A percentile compares a stretch with the other conserved stretches of the same genome.
phyloP scores from a whole-genome alignment of 352 stramenopile genomes.

The Blastocystis hominis region DNA sequence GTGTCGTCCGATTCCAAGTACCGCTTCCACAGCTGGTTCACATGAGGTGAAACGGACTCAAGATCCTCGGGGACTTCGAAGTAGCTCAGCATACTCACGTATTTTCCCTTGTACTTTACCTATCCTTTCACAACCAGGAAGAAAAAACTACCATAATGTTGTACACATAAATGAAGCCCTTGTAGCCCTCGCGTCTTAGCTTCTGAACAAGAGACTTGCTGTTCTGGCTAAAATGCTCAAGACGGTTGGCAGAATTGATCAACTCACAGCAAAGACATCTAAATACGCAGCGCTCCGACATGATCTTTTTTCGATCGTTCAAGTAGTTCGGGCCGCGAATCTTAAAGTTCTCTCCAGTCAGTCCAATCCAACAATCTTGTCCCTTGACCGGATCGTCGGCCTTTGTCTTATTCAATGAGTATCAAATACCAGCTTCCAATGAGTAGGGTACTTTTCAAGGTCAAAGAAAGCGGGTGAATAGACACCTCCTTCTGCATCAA shows the following conservation, averaged over 20 bases:
- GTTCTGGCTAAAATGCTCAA: neutral
- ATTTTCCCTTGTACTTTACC: neutral
- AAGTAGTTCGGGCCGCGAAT: constrained; percentile 26
- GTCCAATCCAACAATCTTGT: constrained; percentile 14
- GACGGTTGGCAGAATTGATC: neutral
- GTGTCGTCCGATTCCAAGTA: neutral
- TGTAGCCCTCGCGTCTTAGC: neutral
- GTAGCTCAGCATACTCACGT: neutral
- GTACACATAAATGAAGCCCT: constrained; percentile 40
- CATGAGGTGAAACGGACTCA: neutral
- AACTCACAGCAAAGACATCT: constrained; percentile 10
- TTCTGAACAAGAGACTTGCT: constrained; percentile 5
- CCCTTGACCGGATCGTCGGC: neutral
- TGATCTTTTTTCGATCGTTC: constrained; percentile 39
- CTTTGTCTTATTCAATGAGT: neutral
- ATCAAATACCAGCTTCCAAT: neutral
- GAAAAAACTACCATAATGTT: constrained; percentile 18
- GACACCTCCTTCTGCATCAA: neutral
- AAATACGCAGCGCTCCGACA: constrained; percentile 28
- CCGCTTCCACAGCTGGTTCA: neutral
- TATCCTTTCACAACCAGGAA: neutral
- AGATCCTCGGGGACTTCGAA: constrained; percentile 15
- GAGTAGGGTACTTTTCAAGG: neutral
- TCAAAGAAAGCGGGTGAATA: neutral
- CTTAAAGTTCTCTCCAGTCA: constrained; percentile 31